These are phyloP conservation scores for Phellinidium pouzarii DNA, from an alignment of 1,284 basidiomycete species.

Conservation along the genomic window DNA sequence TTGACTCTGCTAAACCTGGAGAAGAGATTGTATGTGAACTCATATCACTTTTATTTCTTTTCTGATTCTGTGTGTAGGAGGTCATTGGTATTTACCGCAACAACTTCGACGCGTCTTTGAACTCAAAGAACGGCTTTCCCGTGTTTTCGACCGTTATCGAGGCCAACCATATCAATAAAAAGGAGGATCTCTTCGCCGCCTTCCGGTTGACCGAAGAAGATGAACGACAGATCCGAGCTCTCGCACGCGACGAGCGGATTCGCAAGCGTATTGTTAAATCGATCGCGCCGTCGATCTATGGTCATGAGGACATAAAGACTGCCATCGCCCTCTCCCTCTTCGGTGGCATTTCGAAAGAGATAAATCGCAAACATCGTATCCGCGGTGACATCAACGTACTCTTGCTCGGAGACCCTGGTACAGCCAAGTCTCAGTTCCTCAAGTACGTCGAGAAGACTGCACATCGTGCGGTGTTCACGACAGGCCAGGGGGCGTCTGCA, in stretches of 20 bases:
- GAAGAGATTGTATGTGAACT: conserved; percentile 81
- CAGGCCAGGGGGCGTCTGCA: conserved; percentile 95
- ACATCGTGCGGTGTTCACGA: conserved; percentile 95
- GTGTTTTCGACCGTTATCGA: conserved; percentile 98
- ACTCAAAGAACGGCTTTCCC: conserved; percentile 98
- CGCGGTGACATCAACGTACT: conserved; percentile 97
- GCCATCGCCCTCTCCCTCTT: conserved; percentile 94
- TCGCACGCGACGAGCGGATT: conserved; percentile 89
- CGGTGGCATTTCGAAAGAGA: conserved; percentile 90
- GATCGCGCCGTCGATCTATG: conserved; percentile 97
- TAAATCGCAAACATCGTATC: conserved; percentile 94
- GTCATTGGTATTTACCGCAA: conserved; percentile 97
- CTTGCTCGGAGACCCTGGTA: conserved; percentile 94
- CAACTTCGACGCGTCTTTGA: conserved; percentile 97
- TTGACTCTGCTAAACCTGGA: conserved; percentile 95
- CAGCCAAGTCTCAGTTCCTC: conserved; percentile 98
- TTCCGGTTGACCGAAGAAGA: conserved; percentile 97
- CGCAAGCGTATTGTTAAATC: conserved; percentile 97
- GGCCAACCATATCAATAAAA: conserved; percentile 97
- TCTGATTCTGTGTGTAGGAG: conserved; percentile 47
- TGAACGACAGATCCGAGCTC: conserved; percentile 81
- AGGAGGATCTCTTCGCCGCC: conserved; percentile 91
- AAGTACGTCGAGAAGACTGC: conserved; percentile 99
- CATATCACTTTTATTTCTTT: conserved; percentile 11
- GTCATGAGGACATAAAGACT: conserved; percentile 98